A percentile compares a stretch with the other conserved stretches of the same genome.
phyloP scores from a whole-genome alignment of 768 basidiomycete species.

The Suillus ampliporus region DNA sequence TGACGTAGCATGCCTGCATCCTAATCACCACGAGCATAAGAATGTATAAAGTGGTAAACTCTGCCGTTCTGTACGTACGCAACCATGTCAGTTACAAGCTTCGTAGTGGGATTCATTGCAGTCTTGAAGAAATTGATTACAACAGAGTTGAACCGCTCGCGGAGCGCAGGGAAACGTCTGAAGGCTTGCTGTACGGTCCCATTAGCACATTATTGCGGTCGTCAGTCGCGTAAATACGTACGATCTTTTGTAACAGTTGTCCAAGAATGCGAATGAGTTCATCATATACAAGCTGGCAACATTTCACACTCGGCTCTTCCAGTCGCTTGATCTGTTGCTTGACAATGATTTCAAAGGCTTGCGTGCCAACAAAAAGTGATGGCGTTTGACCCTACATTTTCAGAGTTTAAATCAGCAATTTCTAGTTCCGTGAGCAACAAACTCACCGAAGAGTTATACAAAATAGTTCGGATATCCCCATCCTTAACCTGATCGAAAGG shows the following conservation, averaged over 20 bases:
- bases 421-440: background rate
- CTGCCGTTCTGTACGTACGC: constrained; percentile 56
- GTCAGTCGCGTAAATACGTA: constrained; percentile 42
- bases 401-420: constrained; percentile 3
- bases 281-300: constrained; percentile 95
- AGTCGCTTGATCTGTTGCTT: constrained; percentile 98
- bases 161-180: constrained; percentile 94
- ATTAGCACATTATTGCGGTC: constrained; percentile 7
- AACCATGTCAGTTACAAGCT: constrained; percentile 92
- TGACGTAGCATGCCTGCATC: constrained; percentile 99
- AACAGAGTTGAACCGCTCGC: constrained; percentile 93
- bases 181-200: constrained; percentile 77
- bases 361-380: constrained; percentile 93
- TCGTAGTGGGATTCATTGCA: constrained; percentile 92
- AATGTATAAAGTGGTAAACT: background rate
- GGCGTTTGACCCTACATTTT: constrained; percentile 85
- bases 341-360: constrained; percentile 97
- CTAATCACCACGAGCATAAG: constrained; percentile 42
- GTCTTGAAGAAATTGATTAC: constrained; percentile 98
- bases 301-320: constrained; percentile 93
- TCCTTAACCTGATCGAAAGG: constrained; percentile 99
- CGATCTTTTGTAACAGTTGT: constrained; percentile 89
- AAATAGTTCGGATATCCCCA: constrained; percentile 92
- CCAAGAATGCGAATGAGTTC: constrained; percentile 96
- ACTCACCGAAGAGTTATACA: constrained; percentile 97